These are phyloP conservation scores for Neopestalotiopsis sp. DNA, from an alignment of 2,329 filamentous ascomycete genomes.

Conservation along the genomic window DNA sequence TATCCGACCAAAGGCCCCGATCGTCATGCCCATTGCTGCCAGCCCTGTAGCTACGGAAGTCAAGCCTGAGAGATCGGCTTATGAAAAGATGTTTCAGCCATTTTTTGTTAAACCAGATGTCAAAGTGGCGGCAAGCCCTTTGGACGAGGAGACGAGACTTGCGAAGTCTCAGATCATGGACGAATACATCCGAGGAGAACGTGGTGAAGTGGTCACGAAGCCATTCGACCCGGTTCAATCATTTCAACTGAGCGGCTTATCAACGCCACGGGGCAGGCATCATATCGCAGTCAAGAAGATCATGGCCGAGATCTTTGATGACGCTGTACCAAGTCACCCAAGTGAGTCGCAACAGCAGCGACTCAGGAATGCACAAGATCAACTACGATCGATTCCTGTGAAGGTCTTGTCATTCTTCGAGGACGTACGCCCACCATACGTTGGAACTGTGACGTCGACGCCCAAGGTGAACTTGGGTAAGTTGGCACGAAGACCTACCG, in stretches of 20 bases:
- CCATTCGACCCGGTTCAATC: slow-evolving; percentile 51
- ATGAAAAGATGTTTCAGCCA: slow-evolving; percentile 75
- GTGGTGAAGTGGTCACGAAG: slow-evolving; percentile 47
- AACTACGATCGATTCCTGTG: slow-evolving; percentile 57
- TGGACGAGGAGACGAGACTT: slow-evolving; percentile 62
- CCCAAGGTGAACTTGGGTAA: slow-evolving; percentile 54
- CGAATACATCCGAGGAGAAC: slow-evolving; percentile 53
- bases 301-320: slow-evolving; percentile 59
- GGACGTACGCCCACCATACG: slow-evolving; percentile 73
- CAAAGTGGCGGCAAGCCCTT: slow-evolving; percentile 67
- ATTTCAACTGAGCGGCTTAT: slow-evolving; percentile 50
- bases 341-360: slow-evolving; percentile 47
- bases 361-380: slow-evolving; percentile 41
- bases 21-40: neutral
- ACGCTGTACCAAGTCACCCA: slow-evolving; percentile 37
- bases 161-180: slow-evolving; percentile 59
- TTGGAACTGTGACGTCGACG: slow-evolving; percentile 72
- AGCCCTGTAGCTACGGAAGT: slow-evolving; percentile 24
- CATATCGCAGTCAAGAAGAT: slow-evolving; percentile 65
- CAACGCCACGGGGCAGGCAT: slow-evolving; percentile 50
- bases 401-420: slow-evolving; percentile 68
- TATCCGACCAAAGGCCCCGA: neutral
- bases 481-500: slow-evolving; percentile 60
- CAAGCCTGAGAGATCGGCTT: slow-evolving; percentile 52
- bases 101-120: slow-evolving; percentile 82